phyloP scores from a whole-genome alignment of 345 rosid species.

The Firmiana major region DNA sequence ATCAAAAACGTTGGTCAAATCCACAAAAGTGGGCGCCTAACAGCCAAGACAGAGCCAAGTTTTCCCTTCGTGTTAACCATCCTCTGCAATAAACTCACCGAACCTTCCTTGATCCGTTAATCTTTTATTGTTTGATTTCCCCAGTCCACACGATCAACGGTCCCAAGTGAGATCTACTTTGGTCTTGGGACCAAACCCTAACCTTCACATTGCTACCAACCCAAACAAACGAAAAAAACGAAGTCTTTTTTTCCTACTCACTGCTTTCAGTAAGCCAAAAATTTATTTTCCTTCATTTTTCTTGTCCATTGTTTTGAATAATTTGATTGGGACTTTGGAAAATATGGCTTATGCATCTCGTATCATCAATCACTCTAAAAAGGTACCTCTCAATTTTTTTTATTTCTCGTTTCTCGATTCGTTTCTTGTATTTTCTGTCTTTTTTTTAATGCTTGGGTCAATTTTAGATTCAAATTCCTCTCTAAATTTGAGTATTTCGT shows the following conservation, averaged over 20 bases:
- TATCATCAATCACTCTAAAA: conserved; percentile 54
- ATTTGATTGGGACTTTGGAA: conserved; percentile 6
- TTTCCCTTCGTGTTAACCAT: neutral
- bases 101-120: neutral
- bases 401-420: neutral
- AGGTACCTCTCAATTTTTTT: conserved; percentile 28
- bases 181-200: neutral
- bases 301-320: neutral
- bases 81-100: neutral
- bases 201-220: neutral
- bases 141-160: neutral
- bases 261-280: neutral
- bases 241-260: neutral
- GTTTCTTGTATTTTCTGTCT: neutral
- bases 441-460: neutral
- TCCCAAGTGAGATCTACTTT: neutral
- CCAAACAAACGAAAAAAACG: neutral
- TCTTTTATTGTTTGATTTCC: neutral
- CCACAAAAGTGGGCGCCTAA: neutral
- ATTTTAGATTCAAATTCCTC: conserved; percentile 5
- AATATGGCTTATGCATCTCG: conserved; percentile 58
- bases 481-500: neutral
- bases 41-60: neutral
- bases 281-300: neutral
- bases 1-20: too few species aligned